Evolutionary conservation across 2,329 filamentous ascomycete species (phyloP).

Genomic region (Monilinia vaccinii-corymbosi): DNA sequence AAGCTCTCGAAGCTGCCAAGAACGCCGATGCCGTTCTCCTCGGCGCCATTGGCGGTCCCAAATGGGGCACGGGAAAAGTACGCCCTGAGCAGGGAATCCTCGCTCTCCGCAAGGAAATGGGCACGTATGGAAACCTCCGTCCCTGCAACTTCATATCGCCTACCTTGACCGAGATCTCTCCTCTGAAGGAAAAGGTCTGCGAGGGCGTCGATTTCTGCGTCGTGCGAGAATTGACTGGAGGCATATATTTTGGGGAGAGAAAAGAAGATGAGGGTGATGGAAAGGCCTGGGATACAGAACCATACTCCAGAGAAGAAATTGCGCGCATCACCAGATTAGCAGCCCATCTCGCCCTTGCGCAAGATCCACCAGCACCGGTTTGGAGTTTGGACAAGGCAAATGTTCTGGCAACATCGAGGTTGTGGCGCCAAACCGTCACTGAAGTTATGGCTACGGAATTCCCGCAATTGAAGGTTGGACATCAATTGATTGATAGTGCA

Average conservation of each 20-base stretch:
- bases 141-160: conserved; percentile 94
- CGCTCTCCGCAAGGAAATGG: conserved; percentile 83
- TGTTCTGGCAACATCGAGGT: conserved; percentile 77
- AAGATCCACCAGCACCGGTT: conserved; percentile 67
- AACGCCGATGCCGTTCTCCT: conserved; percentile 82
- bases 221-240: conserved; percentile 83
- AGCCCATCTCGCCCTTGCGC: conserved; percentile 68
- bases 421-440: conserved; percentile 82
- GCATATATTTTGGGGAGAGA: conserved; percentile 91
- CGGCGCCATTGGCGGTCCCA: conserved; percentile 86
- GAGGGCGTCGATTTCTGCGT: conserved; percentile 85
- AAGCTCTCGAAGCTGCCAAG: conserved; percentile 75
- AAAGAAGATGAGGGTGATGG: conserved; percentile 70
- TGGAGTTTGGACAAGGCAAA: conserved; percentile 95
- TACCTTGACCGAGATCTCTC: conserved; percentile 72
- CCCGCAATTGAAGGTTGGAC: conserved; percentile 71
- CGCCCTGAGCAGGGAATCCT: conserved; percentile 91
- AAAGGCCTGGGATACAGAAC: conserved; percentile 73
- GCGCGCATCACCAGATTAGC: conserved; percentile 80
- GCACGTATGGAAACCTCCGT: conserved; percentile 88
- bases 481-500: conserved; percentile 92
- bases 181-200: conserved; percentile 78
- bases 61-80: conserved; percentile 87
- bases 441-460: conserved; percentile 85
- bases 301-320: conserved; percentile 77